Evolutionary conservation across 78 protist species (phyloP).

Genomic region (Dictyostelium capitatum): DNA sequence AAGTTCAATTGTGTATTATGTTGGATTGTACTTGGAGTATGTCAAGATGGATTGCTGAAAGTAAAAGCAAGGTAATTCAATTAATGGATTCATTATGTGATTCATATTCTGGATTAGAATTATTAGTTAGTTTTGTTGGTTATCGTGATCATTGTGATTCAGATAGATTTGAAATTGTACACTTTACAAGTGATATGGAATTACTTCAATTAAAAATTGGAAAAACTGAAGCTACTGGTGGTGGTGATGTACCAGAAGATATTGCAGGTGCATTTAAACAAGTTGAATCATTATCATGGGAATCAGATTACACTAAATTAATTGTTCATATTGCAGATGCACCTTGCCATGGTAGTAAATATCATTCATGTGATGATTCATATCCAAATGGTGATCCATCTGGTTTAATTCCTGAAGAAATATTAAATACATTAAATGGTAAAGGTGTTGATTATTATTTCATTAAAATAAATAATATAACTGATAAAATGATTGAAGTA

Average conservation of each 20-base stretch:
- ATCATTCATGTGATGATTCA: neutral
- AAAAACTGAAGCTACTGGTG: neutral
- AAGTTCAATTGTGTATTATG: slow-evolving; percentile 5
- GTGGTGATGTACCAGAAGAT: neutral
- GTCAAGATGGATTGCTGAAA: neutral
- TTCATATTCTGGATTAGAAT: neutral
- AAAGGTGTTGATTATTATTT: slow-evolving; percentile 7
- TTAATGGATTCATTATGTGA: neutral
- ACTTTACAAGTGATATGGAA: neutral
- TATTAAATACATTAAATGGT: neutral
- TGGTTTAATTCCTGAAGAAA: neutral
- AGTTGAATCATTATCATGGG: neutral
- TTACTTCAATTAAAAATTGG: neutral
- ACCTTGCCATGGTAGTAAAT: slow-evolving; percentile 3
- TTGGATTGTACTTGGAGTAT: neutral
- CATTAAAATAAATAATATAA: neutral
- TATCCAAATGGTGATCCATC: neutral
- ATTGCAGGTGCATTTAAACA: neutral
- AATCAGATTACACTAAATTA: neutral
- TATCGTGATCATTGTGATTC: neutral
- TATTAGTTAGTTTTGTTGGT: neutral
- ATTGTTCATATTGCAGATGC: slow-evolving; percentile 4
- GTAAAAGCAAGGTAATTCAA: neutral
- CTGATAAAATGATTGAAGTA: neutral
- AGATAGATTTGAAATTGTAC: neutral